These are phyloP conservation scores for Vicia faba DNA, from an alignment of 306 rosid genomes.

Conservation along the genomic window DNA sequence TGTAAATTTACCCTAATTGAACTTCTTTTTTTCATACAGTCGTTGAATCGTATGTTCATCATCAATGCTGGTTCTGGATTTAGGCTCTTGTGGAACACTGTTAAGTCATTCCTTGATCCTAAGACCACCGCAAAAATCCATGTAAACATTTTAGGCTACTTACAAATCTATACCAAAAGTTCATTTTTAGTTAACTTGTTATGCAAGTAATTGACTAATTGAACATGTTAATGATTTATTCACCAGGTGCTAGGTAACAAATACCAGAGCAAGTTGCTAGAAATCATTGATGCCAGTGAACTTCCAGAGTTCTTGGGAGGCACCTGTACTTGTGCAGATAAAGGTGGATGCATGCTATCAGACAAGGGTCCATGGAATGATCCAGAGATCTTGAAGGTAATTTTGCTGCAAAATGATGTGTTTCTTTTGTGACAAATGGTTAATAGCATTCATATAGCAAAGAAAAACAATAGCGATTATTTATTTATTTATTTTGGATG, in stretches of 20 bases:
- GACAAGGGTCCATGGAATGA: conserved; percentile 99
- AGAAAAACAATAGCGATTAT: conserved; percentile 14
- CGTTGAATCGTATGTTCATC: conserved; percentile 95
- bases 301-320: conserved; percentile 97
- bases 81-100: conserved; percentile 90
- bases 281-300: conserved; percentile 94
- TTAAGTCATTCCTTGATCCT: conserved; percentile 94
- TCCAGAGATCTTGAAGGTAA: conserved; percentile 75
- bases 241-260: conserved; percentile 91
- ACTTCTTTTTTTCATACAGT: conserved; percentile 42
- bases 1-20: conserved; percentile 27
- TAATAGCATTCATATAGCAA: conserved; percentile 5
- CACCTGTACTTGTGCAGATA: conserved; percentile 81
- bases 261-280: conserved; percentile 95
- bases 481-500: conserved; percentile 31
- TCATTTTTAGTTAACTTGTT: conserved; percentile 26
- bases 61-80: conserved; percentile 99
- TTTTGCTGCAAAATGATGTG: conserved; percentile 12
- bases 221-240: conserved; percentile 29
- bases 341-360: conserved; percentile 95
- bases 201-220: conserved; percentile 31
- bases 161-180: background rate
- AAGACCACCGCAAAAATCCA: conserved; percentile 90
- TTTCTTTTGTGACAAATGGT: background rate
- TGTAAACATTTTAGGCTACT: conserved; percentile 48